Percentiles rank a stretch among this genome's conserved stretches.
These are phyloP conservation scores for Fusarium sp. DNA, from an alignment of 2,329 filamentous ascomycete genomes.

Conservation along the genomic window DNA sequence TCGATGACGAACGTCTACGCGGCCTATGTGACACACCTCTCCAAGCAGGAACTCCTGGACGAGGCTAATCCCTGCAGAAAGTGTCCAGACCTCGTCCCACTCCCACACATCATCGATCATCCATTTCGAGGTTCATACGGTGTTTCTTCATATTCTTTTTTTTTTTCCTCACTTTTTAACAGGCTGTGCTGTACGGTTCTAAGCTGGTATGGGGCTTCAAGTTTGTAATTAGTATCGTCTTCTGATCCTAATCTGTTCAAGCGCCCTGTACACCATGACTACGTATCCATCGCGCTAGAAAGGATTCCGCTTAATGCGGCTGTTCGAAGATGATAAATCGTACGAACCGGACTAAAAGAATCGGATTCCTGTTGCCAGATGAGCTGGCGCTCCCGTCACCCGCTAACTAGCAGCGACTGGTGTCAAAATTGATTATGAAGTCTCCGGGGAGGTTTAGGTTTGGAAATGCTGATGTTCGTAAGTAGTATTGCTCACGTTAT, in stretches of 20 bases:
- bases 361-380: slow-evolving; percentile 22
- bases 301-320: slow-evolving; percentile 5
- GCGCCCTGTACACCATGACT: slow-evolving; percentile 4
- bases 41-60: slow-evolving; percentile 14
- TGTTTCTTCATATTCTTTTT: slow-evolving; percentile 6
- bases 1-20: slow-evolving; percentile 41
- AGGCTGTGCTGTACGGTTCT: not conserved
- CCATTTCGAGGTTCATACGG: not conserved
- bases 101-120: slow-evolving; percentile 34
- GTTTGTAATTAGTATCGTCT: slow-evolving; percentile 24
- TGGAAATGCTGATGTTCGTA: not conserved
- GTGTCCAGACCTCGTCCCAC: slow-evolving; percentile 12
- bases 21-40: slow-evolving; percentile 29
- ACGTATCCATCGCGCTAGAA: slow-evolving; percentile 16
- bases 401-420: slow-evolving; percentile 28
- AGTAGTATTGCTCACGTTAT: not conserved
- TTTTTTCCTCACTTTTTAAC: slow-evolving; percentile 18
- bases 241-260: slow-evolving; percentile 19
- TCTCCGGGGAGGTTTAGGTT: not conserved
- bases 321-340: slow-evolving; percentile 10
- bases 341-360: not conserved
- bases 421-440: not conserved
- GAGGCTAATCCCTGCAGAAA: slow-evolving; percentile 25
- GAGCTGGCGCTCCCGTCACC: slow-evolving; percentile 41
- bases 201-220: not conserved